These are phyloP conservation scores for Tylopilus sp. DNA, from an alignment of 1,284 basidiomycete species.

Conservation along the genomic window DNA sequence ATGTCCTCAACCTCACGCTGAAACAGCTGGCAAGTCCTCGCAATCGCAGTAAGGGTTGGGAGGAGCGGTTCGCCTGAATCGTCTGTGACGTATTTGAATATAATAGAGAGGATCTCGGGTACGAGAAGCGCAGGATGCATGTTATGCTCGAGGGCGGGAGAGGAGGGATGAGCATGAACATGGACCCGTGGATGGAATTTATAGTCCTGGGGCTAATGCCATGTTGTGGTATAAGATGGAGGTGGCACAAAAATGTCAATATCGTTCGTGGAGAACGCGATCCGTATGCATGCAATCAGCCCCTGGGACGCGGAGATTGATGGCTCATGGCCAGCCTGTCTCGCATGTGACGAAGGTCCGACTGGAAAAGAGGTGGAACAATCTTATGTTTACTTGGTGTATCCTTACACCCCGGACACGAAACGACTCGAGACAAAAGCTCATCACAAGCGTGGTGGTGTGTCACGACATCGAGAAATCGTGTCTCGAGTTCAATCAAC, in stretches of 20 bases:
- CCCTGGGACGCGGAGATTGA: not conserved
- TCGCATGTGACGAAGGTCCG: too few species aligned
- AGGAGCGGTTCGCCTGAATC: constrained; percentile 14
- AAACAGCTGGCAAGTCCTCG: constrained; percentile 25
- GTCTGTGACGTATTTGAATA: constrained; percentile 22
- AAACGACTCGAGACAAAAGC: too few species aligned
- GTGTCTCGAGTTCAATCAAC: too few species aligned
- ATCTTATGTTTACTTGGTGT: too few species aligned
- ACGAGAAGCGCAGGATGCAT: constrained; percentile 19
- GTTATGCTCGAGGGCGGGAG: not conserved
- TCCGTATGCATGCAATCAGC: not conserved
- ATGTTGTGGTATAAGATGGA: not conserved
- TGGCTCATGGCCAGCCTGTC: too few species aligned
- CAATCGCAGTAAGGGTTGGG: constrained; percentile 18
- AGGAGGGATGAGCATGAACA: constrained; percentile 11
- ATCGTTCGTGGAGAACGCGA: not conserved
- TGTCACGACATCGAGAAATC: too few species aligned
- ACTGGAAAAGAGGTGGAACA: too few species aligned
- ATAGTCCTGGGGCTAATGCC: not conserved
- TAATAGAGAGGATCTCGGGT: constrained; percentile 23
- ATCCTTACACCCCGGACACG: too few species aligned
- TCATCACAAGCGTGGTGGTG: too few species aligned
- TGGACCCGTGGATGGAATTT: not conserved
- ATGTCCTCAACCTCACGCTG: constrained; percentile 16
- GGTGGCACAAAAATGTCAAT: constrained; percentile 5